A percentile compares a stretch with the other conserved stretches of the same genome.
Evolutionary conservation across 371 early-diverging fungal genomes (phyloP).

Genomic region (Mortierella sp.): DNA sequence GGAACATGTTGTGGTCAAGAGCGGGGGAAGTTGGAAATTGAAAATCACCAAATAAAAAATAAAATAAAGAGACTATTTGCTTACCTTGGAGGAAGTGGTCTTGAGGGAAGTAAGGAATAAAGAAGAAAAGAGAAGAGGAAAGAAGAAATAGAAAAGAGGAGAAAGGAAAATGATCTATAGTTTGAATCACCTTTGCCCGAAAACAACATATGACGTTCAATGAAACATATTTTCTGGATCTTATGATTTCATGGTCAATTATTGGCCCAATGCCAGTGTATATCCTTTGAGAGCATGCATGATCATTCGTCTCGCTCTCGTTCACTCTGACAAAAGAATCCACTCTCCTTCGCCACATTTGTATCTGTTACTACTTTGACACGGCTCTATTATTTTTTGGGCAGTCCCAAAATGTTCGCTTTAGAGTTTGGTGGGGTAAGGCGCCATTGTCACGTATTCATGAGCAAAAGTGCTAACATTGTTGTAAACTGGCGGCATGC

Average conservation of each 20-base stretch:
- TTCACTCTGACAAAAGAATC: neutral
- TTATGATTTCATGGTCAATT: slow-evolving; percentile 1
- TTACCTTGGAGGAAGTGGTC: slow-evolving; percentile 19
- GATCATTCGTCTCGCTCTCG: slow-evolving; percentile 10
- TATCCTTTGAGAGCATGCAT: slow-evolving; percentile 11
- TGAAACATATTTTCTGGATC: too few relatives aligned
- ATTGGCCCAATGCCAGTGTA: slow-evolving; percentile 9
- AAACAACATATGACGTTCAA: neutral
- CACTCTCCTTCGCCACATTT: too few relatives aligned
- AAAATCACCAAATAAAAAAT: neutral
- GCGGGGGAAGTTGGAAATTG: neutral
- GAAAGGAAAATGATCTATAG: neutral
- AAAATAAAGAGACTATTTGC: slow-evolving; percentile 1
- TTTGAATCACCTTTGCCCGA: slow-evolving; percentile 6
- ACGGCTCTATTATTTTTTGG: neutral
- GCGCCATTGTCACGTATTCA: slow-evolving; percentile 2
- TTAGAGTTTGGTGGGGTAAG: slow-evolving; percentile 42
- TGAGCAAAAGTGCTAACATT: neutral
- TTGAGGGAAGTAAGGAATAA: slow-evolving; percentile 9
- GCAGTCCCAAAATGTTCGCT: neutral
- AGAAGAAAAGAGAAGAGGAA: slow-evolving; percentile 11
- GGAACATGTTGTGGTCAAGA: neutral
- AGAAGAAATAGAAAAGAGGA: neutral
- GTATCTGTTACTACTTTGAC: neutral
- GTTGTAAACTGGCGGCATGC: too few relatives aligned